Evolutionary conservation across 2,329 filamentous ascomycete species (phyloP).

Genomic region (Arthrobotrys entomopaga): DNA sequence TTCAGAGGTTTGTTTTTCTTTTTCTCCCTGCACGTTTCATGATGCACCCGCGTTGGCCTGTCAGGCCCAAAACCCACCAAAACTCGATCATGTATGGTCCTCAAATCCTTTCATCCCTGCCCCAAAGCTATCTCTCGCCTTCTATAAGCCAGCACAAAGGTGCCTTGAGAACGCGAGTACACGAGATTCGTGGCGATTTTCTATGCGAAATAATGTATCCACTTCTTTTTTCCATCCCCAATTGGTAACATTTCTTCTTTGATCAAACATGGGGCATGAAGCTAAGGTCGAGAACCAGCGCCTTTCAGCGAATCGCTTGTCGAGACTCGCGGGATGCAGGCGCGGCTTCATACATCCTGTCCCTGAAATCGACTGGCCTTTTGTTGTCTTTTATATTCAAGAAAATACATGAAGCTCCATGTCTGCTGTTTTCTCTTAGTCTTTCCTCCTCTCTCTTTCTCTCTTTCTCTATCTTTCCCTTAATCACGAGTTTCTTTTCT

Average conservation of each 20-base stretch:
- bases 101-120: slow-evolving; percentile 24
- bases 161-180: slow-evolving; percentile 29
- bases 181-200: slow-evolving; percentile 20
- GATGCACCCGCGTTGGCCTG: slow-evolving; percentile 49
- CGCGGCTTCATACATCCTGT: slow-evolving; percentile 50
- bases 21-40: slow-evolving; percentile 26
- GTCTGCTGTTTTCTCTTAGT: slow-evolving; percentile 2
- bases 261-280: slow-evolving; percentile 11
- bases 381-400: slow-evolving; percentile 19
- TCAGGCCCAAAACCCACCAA: slow-evolving; percentile 17
- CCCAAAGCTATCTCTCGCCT: slow-evolving; percentile 1
- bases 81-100: slow-evolving; percentile 34
- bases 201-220: slow-evolving; percentile 1
- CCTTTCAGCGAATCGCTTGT: slow-evolving; percentile 48
- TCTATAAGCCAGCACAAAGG: neutral
- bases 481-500: slow-evolving; percentile 38
- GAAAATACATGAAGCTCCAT: slow-evolving; percentile 47
- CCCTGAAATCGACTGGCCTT: slow-evolving; percentile 25
- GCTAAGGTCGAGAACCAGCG: slow-evolving; percentile 17
- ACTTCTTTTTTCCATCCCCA: slow-evolving; percentile 16
- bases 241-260: slow-evolving; percentile 6
- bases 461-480: slow-evolving; percentile 19
- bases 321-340: slow-evolving; percentile 45
- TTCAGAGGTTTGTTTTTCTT: neutral
- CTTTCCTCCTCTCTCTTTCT: slow-evolving; percentile 3